phyloP scores from a whole-genome alignment of 176 grass and related monocot species.

The Puya raimondii region DNA sequence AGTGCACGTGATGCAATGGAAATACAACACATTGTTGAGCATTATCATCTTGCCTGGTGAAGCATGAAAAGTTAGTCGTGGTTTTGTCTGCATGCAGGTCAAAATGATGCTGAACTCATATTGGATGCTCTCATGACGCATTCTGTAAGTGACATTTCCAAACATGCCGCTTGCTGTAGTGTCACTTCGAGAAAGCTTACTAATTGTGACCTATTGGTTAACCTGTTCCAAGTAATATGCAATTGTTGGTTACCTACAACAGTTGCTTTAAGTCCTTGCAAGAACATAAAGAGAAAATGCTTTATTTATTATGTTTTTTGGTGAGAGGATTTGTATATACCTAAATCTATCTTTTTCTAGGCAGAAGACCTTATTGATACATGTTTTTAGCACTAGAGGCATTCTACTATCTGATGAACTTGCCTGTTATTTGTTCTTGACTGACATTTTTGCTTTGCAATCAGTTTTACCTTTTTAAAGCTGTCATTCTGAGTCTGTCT shows the following conservation, averaged over 20 bases:
- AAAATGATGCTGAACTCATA: conserved; percentile 51
- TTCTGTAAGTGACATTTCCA: conserved; percentile 49
- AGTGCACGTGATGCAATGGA: conserved; percentile 1
- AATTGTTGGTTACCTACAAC: background rate
- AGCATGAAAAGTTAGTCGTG: conserved; percentile 19
- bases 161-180: background rate
- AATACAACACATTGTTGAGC: background rate
- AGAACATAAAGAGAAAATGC: too few species aligned
- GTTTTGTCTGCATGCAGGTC: conserved; percentile 37
- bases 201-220: background rate
- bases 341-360: too few species aligned
- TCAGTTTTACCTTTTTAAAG: too few species aligned
- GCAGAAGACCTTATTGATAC: too few species aligned
- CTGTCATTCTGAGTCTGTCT: too few species aligned
- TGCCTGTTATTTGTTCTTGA: too few species aligned
- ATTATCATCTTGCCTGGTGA: background rate
- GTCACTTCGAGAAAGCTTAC: background rate
- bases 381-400: too few species aligned
- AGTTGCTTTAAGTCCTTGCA: too few species aligned
- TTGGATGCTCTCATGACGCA: conserved; percentile 49
- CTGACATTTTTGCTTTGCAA: too few species aligned
- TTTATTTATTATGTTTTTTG: too few species aligned
- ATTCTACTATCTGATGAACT: too few species aligned
- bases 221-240: background rate
- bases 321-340: too few species aligned